phyloP scores from a whole-genome alignment of 805 yeast genomes.

The Candida dendrica region DNA sequence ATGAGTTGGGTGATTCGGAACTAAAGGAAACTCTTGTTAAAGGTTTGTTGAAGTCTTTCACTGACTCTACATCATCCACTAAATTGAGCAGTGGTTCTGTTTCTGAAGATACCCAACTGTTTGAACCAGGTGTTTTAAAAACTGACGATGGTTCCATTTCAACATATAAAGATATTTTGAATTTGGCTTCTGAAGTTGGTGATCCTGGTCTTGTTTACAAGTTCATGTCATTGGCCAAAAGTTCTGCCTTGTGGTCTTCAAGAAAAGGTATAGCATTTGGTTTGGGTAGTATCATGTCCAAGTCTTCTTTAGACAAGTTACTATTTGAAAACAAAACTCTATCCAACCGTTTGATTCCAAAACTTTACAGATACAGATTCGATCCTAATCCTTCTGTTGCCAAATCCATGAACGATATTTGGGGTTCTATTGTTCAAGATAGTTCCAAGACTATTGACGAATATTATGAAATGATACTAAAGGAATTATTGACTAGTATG shows the following conservation, averaged over 20 bases:
- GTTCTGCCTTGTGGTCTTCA: slow-evolving; percentile 86
- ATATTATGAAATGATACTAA: slow-evolving; percentile 51
- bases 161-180: slow-evolving; percentile 85
- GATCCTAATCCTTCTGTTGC: slow-evolving; percentile 78
- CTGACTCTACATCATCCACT: slow-evolving; percentile 48
- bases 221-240: slow-evolving; percentile 86
- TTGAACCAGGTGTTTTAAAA: slow-evolving; percentile 73
- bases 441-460: slow-evolving; percentile 44
- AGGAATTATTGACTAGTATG: slow-evolving; percentile 61
- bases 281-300: slow-evolving; percentile 75
- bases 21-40: slow-evolving; percentile 68
- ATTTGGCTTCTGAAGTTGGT: slow-evolving; percentile 88
- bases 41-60: slow-evolving; percentile 67
- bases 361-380: slow-evolving; percentile 73
- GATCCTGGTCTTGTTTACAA: slow-evolving; percentile 91
- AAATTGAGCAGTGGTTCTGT: slow-evolving; percentile 57
- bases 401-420: slow-evolving; percentile 79
- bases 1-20: slow-evolving; percentile 65
- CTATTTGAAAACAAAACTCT: slow-evolving; percentile 45
- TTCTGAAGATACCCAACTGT: slow-evolving; percentile 72
- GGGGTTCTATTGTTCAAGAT: slow-evolving; percentile 63
- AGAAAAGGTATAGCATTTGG: slow-evolving; percentile 94
- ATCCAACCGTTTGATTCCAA: slow-evolving; percentile 64
- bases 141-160: slow-evolving; percentile 84
- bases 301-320: slow-evolving; percentile 61